These are phyloP conservation scores for Nannochloropsis salina DNA, from an alignment of 108 stramenopile genomes.

Conservation along the genomic window DNA sequence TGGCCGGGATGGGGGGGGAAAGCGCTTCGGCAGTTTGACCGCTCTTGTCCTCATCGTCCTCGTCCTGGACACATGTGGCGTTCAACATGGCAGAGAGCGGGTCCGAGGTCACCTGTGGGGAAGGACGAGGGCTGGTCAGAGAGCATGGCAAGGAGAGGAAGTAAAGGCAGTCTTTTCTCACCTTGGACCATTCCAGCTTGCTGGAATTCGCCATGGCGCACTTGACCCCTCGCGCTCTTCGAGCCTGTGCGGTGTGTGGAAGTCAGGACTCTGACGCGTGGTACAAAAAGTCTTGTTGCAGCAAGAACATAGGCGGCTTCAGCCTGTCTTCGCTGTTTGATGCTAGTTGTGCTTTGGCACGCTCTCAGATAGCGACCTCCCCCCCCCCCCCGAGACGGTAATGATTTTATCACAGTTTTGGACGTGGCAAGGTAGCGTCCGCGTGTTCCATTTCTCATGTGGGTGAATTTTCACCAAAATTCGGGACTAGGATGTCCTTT, in stretches of 20 bases:
- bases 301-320: too few relatives aligned
- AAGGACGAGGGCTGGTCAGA: background rate
- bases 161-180: background rate
- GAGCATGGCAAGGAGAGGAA: background rate
- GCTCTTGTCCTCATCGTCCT: background rate
- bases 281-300: too few relatives aligned
- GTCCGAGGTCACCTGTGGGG: background rate
- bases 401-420: too few relatives aligned
- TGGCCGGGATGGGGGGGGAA: background rate
- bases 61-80: background rate
- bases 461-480: too few relatives aligned
- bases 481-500: too few relatives aligned
- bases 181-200: conserved; percentile 19
- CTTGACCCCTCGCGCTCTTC: background rate
- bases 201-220: background rate
- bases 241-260: background rate
- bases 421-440: too few relatives aligned
- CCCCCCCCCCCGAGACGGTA: too few relatives aligned
- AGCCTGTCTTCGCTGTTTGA: too few relatives aligned
- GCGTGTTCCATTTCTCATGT: too few relatives aligned
- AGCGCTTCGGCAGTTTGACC: background rate
- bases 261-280: too few relatives aligned
- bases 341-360: too few relatives aligned
- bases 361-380: too few relatives aligned
- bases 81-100: conserved; percentile 17